Evolutionary conservation across 2,329 filamentous ascomycete species (phyloP).

Genomic region (Fusarium sp.): DNA sequence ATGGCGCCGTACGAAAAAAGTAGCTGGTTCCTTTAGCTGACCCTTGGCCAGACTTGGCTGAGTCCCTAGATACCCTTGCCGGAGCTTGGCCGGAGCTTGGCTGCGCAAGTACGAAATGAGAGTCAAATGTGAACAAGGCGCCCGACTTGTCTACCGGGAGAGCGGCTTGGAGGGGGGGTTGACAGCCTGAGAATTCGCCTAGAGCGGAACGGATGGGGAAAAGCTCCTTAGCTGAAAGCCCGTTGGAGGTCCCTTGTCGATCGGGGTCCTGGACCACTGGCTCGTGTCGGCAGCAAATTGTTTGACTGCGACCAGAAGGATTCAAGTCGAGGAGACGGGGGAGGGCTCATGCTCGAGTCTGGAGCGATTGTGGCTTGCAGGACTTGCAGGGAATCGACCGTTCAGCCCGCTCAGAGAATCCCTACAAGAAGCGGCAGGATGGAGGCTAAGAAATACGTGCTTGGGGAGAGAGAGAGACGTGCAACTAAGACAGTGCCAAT

Average conservation of each 20-base stretch:
- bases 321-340: background rate
- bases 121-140: slow-evolving; percentile 4
- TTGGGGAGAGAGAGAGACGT: background rate
- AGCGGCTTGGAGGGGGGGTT: slow-evolving; percentile 5
- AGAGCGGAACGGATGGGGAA: background rate
- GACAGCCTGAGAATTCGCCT: background rate
- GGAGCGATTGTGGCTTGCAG: slow-evolving; percentile 38
- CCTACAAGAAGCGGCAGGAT: slow-evolving; percentile 1
- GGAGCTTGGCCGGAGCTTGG: slow-evolving; percentile 38
- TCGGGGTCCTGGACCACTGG: slow-evolving; percentile 8
- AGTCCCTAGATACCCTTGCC: slow-evolving; percentile 37
- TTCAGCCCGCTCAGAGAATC: slow-evolving; percentile 10
- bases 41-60: slow-evolving; percentile 36
- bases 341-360: slow-evolving; percentile 11
- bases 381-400: slow-evolving; percentile 14
- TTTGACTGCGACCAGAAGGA: slow-evolving; percentile 6
- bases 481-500: slow-evolving; percentile 29
- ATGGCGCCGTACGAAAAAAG: slow-evolving; percentile 11
- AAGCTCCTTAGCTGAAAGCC: slow-evolving; percentile 1
- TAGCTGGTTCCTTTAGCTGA: slow-evolving; percentile 34
- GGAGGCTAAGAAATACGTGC: slow-evolving; percentile 6
- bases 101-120: slow-evolving; percentile 22
- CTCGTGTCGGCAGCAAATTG: slow-evolving; percentile 17
- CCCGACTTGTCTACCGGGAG: background rate
- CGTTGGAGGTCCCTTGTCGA: slow-evolving; percentile 20